phyloP scores from a whole-genome alignment of 2,329 filamentous ascomycete species.

The Penicillium sp. region DNA sequence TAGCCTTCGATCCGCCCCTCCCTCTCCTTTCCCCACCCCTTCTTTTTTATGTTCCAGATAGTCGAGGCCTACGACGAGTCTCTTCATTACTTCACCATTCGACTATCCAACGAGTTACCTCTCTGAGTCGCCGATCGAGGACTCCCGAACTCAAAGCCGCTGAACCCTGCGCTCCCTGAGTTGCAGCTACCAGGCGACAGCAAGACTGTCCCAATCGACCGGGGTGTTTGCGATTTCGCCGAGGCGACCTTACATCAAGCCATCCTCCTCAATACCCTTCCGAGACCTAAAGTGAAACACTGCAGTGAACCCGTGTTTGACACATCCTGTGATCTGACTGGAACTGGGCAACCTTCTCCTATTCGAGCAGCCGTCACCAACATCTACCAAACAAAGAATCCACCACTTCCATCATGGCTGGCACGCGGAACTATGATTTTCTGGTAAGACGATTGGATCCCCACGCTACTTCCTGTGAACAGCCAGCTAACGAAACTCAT shows the following conservation, averaged over 20 bases:
- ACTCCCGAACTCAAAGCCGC: neutral
- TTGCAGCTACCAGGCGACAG: no score
- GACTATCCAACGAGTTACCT: neutral
- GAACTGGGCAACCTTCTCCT: conserved; percentile 7
- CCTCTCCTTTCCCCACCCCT: neutral
- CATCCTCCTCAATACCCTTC: no score
- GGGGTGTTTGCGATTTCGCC: neutral
- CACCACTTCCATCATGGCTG: conserved; percentile 62
- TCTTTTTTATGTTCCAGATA: neutral
- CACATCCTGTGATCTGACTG: no score
- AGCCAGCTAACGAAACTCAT: neutral
- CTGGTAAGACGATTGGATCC: conserved; percentile 57
- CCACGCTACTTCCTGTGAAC: neutral
- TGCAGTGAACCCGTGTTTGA: no score
- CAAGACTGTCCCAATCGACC: neutral
- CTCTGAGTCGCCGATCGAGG: neutral
- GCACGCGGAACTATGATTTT: conserved; percentile 98
- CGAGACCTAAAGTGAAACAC: no score
- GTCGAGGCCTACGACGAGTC: neutral
- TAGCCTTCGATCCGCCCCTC: conserved; percentile 7
- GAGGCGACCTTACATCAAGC: no score
- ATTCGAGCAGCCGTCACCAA: conserved; percentile 5
- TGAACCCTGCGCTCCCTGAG: conserved; percentile 6
- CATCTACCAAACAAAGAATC: conserved; percentile 5
- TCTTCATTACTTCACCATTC: neutral